A percentile compares a stretch with the other conserved stretches of the same genome.
These are phyloP conservation scores for Herpotrichia juniperi DNA, from an alignment of 2,329 filamentous ascomycete genomes.

Conservation along the genomic window DNA sequence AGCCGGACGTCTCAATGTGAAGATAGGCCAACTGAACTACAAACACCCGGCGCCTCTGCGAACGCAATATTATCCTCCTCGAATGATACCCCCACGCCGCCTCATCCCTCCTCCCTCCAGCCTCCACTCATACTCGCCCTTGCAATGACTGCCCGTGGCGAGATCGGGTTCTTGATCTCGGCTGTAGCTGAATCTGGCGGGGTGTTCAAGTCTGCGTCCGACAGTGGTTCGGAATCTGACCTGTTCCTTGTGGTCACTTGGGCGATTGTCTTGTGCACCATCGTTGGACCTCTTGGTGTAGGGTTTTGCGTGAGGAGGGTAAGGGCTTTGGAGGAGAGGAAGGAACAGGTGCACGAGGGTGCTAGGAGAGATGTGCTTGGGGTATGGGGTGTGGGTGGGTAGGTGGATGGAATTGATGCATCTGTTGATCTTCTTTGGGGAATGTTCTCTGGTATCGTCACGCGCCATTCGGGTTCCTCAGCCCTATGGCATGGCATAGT, in stretches of 20 bases:
- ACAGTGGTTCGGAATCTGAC: conserved; percentile 43
- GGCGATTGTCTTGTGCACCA: conserved; percentile 63
- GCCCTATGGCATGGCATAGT: not conserved
- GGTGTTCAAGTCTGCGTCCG: conserved; percentile 47
- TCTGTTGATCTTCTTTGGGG: no score
- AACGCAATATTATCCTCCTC: conserved; percentile 7
- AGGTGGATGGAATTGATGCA: not conserved
- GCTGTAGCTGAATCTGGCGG: conserved; percentile 66
- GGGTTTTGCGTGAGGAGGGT: conserved; percentile 57
- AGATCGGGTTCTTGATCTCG: conserved; percentile 79
- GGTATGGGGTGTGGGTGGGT: conserved; percentile 48
- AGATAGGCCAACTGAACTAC: not conserved
- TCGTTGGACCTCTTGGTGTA: conserved; percentile 60
- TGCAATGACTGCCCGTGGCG: conserved; percentile 78
- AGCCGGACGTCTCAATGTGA: not conserved
- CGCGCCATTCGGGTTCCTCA: not conserved
- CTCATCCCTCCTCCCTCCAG: conserved; percentile 67
- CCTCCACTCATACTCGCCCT: conserved; percentile 69
- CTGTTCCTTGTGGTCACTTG: conserved; percentile 61
- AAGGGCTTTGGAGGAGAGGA: conserved; percentile 46
- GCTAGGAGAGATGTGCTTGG: conserved; percentile 52
- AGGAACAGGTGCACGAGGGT: conserved; percentile 31
- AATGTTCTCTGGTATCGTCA: no score
- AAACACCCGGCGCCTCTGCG: conserved; percentile 1
- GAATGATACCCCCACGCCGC: conserved; percentile 22